These are phyloP conservation scores for Tuber calosporum DNA, from an alignment of 495 filamentous ascomycete species.

Conservation along the genomic window DNA sequence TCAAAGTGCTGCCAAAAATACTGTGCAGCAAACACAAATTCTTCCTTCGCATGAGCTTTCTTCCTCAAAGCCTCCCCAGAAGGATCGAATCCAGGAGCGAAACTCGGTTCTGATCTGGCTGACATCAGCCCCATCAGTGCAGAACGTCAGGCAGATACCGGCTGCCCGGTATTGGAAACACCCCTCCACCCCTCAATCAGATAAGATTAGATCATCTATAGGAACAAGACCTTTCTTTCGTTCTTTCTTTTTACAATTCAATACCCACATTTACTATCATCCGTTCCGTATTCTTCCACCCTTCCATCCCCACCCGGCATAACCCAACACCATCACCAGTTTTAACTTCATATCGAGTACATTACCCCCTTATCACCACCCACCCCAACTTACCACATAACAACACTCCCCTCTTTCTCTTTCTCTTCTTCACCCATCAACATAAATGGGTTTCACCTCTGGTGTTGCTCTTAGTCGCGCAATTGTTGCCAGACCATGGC, in stretches of 20 bases:
- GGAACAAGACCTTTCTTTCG: not conserved
- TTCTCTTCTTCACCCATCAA: not conserved
- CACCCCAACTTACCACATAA: not conserved
- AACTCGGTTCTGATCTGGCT: constrained; percentile 1
- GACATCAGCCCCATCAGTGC: not conserved
- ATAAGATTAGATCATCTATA: not conserved
- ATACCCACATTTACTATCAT: not conserved
- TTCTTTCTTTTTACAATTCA: not conserved
- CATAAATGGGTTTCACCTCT: not conserved
- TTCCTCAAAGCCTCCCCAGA: not conserved
- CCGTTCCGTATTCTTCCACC: constrained; percentile 2
- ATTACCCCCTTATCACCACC: not conserved
- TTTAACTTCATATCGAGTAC: not conserved
- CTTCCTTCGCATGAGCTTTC: not conserved
- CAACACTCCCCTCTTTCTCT: not conserved
- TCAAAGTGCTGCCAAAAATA: not conserved
- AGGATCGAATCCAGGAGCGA: not conserved
- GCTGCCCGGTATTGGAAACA: not conserved
- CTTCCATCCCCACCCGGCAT: not conserved
- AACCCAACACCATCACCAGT: not conserved
- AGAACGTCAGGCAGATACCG: not conserved
- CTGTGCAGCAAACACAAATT: not conserved
- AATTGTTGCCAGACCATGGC: constrained; percentile 74
- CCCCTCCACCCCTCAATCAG: not conserved
- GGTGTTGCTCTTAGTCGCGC: not conserved